Evolutionary conservation across 345 rosid species (phyloP), one percentile per base, ranked within the genome.

Genomic region (Murraya paniculata): DNA sequence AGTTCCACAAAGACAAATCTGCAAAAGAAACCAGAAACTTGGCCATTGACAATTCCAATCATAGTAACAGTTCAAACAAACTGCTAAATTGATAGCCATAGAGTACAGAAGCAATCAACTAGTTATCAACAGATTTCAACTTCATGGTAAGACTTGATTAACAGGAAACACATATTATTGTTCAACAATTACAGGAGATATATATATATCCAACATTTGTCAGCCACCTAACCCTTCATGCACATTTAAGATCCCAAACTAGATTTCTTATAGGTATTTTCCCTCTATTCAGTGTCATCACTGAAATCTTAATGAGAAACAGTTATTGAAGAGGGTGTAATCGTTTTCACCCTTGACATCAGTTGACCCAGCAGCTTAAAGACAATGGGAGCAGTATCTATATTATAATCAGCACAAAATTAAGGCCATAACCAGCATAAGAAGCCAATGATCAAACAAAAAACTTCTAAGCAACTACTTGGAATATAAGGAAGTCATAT

Each of bases 1-100:
- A 93, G 90, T 72, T 93, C 90, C 65, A 92, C 84, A 71, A 75
- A 76, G 76, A 90, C 83, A 88, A 72, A 89, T 85, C 99, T 95
- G 93, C 89, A 88, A 86, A 68, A 71, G 30, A 82, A 84, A 84
- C 57, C 66, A 68, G 9, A 76, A 55, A 80, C 27, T 27, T 53
- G 55, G 35, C 31, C 48, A 68, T 19, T 53, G 45, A 61, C 28
- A 73, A 38, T 36, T 24, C 39, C 59, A 48, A 64, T 39, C 50
- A 8, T 57, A 81, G 27, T n/a, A 13, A 53, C 21, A 75, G n/a
- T 22, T 53, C 53, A 75, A 14, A 53, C 72, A 75, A 53, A 33
- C 9, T 24, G 30, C 31, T 30, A n/a, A 33, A 64, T 33, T n/a
- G 21, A 48, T 64, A 64, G 61, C 25, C 33, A 65, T 8, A 35